Base-by-base conservation (phyloP, 768 basidiomycete genomes). In the Solioccasus polychromus region DNA sequence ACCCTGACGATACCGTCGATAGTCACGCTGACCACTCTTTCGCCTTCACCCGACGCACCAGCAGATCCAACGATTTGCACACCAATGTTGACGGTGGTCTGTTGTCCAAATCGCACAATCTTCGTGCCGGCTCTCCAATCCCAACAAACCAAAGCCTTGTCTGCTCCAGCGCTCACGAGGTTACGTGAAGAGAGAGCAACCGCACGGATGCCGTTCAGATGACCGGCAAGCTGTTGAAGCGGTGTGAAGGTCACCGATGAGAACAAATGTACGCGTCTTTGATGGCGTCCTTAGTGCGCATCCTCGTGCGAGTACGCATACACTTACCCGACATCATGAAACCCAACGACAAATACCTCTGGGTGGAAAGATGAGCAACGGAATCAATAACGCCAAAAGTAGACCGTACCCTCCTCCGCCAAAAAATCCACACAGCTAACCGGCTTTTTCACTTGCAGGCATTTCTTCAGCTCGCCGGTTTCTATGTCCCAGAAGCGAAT, bases 281-380 rank as follows among this genome's bases (percentile, higher is more conserved):
- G 15, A 48, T 10, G 30, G 24, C 2, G 15, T 9, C 22, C 8
- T 52, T 15, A 52, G 53, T 29, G 24, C 11, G 24, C 39, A 31
- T 14, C 42, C 31, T 22, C 40, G 34, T n/a, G 39, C 8, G 11
- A 38, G n/a, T 7, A 34, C n/a, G 37, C 35, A 19, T 12, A 29
- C n/a, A 62, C 82, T 14, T 60, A 88, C 85, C 91, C 92, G 45
- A 93, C 85, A 57, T 94, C 92, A 50, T 93, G 90, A 68, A 92
- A 93, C 1, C 92, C 92, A 26, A 91, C 89, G 12, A 91, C 92
- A 46, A 94, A 89, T 4, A 93, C 88, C 77, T 90, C 85, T 88
- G 48, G 14, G 26, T 9, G 31, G 20, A 34, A 39, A 3, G 24
- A 31, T 66, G 14, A 55, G 42, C n/a, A 8, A 26, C 14, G 3